phyloP scores from a whole-genome alignment of 805 yeast species.

The Saturnispora dispora region DNA sequence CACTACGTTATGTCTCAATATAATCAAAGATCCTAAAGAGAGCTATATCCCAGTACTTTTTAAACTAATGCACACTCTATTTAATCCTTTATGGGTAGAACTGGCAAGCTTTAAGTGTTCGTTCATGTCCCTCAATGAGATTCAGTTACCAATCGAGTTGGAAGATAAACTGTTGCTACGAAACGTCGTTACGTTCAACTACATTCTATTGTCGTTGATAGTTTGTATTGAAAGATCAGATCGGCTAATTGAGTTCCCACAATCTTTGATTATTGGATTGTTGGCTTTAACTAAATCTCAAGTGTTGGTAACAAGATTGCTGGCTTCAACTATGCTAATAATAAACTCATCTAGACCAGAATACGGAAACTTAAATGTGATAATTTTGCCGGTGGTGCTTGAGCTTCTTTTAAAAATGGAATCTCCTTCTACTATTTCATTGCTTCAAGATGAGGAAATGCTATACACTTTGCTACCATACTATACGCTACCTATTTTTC shows the following conservation, averaged over 20 bases:
- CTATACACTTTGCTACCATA: constrained; percentile 1
- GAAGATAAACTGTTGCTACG: constrained; percentile 1
- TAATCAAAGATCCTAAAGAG: neutral
- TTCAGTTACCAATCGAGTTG: neutral
- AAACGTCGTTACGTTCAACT: constrained; percentile 3
- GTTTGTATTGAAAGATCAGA: neutral
- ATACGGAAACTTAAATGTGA: neutral
- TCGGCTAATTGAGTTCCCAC: neutral
- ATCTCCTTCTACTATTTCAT: neutral
- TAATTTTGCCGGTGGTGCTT: neutral
- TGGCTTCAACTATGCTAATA: neutral
- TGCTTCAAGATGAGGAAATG: constrained; percentile 1
- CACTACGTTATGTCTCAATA: neutral
- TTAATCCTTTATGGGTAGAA: neutral
- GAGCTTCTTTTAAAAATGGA: neutral
- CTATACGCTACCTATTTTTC: neutral
- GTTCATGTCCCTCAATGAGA: neutral
- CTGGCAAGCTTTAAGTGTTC: neutral
- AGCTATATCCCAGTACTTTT: neutral
- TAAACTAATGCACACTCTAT: neutral
- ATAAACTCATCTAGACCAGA: neutral
- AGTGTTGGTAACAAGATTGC: neutral
- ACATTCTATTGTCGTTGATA: neutral
- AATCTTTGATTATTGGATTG: neutral
- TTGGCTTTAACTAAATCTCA: neutral